Base-by-base conservation (phyloP, 768 basidiomycete species). In the Calocybe indica region DNA sequence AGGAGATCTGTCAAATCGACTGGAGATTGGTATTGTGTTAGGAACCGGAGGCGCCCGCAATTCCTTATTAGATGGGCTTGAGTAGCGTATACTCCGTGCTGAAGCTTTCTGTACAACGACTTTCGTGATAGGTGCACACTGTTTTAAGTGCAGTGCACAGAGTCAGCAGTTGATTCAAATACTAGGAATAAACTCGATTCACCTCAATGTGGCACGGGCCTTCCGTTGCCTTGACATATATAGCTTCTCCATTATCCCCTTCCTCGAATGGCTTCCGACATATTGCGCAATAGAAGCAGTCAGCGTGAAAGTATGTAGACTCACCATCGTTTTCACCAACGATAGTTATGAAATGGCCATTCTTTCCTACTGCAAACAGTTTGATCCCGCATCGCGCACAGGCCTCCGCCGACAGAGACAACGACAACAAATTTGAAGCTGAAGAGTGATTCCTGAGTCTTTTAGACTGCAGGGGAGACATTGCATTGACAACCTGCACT, bases 161-260 rank as follows among this genome's bases (percentile, higher is more conserved):
- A 22, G 22, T 22, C 22, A 22, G 22, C 22, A 22, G 22, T 22
- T 22, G 32, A 34, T 30, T 15, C 2, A 29, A 37, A 32, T 12
- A 43, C 34, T 1, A 37, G 5, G 29, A 36, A 8, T 32, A 2
- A 41, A 22, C 40, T 2, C 9, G 13, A 58, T 64, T 41, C 49
- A 76, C 73, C 69, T 87, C 76, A 32, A 82, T 61, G 64, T 92
- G 89, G 60, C 80, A 85, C 41, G 82, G 81, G 11, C 86, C 85
- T 31, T 70, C 69, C 13, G 76, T 73, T 10, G 76, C 76, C 46
- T 80, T 75, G 14, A 88, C 81, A 63, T 88, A 92, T n/a, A 80
- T 69, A 7, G 86, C 80, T 52, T 82, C 78, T 1, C 85, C 85
- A 14, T 71, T 75, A 42, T 67, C 66, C 33, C 67, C 69, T 58